Base-by-base conservation (phyloP, 768 basidiomycete genomes). In the Auricularia cornea region DNA sequence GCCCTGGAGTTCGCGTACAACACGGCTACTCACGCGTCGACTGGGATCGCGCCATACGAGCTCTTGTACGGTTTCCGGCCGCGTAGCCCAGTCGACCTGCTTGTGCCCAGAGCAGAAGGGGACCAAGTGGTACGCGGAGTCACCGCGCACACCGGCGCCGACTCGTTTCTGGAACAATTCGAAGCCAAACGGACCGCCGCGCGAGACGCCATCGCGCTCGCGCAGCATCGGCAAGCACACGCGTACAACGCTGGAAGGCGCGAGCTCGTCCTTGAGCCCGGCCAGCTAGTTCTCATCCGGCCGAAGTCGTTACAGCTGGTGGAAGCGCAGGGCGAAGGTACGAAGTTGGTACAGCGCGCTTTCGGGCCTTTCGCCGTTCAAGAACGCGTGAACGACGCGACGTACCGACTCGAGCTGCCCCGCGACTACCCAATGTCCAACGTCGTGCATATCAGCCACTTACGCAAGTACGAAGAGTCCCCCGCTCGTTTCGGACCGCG, bases 1-100 rank as follows among this genome's bases (percentile, higher is more conserved):
- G 14, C 68, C 1, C 66, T 73, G 14, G 69, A 70, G 59, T 74
- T 73, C 31, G 66, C 68, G 0, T 75, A 75, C 66, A 70, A 68
- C 62, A 18, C 40, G 8, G 63, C 68, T 14, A 62, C 52, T 2
- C 35, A 38, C 16, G 48, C 51, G 26, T 35, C 66, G 20, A 65
- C 68, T 12, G 59, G 59, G 0, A 59, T 26, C 28, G 18, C 67
- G 6, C 68, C 68, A 1, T 69, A 66, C 59, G 38, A 64, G 8
- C 38, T 40, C 38, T 18, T 40, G 8, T 40, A 40, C 38, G 38
- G 38, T 8, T 40, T 40, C 38, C 38, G 18, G 38, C 38, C 38
- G 38, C 8, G 38, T 8, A 40, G 38, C 38, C 38, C 38, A 8
- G 18, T 18, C 8, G 38, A 8, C 18, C 38, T 40, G 38, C 38